phyloP scores from a whole-genome alignment of 164 flowering plant species.

The Akebia trifoliata region DNA sequence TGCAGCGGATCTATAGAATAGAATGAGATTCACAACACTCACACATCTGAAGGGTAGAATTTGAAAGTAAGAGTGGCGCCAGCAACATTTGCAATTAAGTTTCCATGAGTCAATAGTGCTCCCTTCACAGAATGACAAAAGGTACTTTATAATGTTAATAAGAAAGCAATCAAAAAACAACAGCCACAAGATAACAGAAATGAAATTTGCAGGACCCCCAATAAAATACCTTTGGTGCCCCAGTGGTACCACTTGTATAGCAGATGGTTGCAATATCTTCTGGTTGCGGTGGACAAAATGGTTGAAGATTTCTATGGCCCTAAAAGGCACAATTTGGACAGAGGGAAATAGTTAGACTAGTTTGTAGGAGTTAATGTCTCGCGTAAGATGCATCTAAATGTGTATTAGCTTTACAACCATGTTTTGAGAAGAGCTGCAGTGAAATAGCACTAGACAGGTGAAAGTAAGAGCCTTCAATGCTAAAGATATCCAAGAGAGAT shows the following conservation, averaged over 20 bases:
- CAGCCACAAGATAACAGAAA: neutral
- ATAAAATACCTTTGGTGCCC: constrained; percentile 82
- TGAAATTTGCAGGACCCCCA: neutral
- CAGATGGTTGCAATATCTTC: constrained; percentile 96
- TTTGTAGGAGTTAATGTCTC: neutral
- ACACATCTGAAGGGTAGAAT: constrained; percentile 79
- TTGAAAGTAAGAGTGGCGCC: constrained; percentile 34
- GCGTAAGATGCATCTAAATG: neutral
- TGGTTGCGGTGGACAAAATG: constrained; percentile 77
- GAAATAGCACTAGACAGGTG: neutral
- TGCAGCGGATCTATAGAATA: neutral
- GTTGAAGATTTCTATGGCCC: constrained; percentile 64
- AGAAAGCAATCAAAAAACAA: neutral
- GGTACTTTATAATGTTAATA: neutral
- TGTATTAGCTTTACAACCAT: too few species aligned
- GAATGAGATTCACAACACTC: constrained; percentile 27
- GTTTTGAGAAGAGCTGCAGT: neutral
- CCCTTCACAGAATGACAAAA: constrained; percentile 45
- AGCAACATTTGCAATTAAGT: constrained; percentile 80
- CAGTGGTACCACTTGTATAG: constrained; percentile 99
- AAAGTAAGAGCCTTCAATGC: neutral
- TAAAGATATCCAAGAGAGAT: neutral
- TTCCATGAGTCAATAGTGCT: constrained; percentile 77
- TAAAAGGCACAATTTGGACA: constrained; percentile 12
- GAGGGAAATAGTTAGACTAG: constrained; percentile 1